Percentiles rank a stretch among this genome's conserved stretches.
These are phyloP conservation scores for Haplographium delicatum DNA, from an alignment of 495 filamentous ascomycete genomes.

Conservation along the genomic window DNA sequence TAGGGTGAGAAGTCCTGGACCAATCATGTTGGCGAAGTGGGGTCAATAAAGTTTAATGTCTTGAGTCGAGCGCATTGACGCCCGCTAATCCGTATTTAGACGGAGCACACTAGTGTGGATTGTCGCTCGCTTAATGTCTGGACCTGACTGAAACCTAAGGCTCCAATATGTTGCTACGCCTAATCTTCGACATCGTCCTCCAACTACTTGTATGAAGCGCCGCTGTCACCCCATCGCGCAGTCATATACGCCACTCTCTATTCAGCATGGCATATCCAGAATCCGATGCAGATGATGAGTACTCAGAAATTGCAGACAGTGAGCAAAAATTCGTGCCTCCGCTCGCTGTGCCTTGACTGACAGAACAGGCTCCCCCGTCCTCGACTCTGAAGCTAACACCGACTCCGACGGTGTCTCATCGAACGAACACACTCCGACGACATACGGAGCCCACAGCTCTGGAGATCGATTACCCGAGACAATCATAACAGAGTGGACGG, in stretches of 20 bases:
- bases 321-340: too few relatives aligned
- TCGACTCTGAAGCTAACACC: slow-evolving; percentile 74
- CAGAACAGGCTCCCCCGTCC: slow-evolving; percentile 66
- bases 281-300: slow-evolving; percentile 88
- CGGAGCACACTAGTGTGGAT: too few relatives aligned
- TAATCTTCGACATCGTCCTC: slow-evolving; percentile 3
- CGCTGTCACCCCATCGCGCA: slow-evolving; percentile 4
- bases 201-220: neutral
- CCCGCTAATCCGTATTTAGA: too few relatives aligned
- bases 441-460: slow-evolving; percentile 64
- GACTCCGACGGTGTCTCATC: slow-evolving; percentile 72
- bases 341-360: too few relatives aligned
- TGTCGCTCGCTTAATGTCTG: too few relatives aligned
- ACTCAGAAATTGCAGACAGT: slow-evolving; percentile 73
- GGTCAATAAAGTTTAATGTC: too few relatives aligned
- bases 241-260: neutral
- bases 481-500: slow-evolving; percentile 83
- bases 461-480: slow-evolving; percentile 66
- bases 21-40: too few relatives aligned
- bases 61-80: too few relatives aligned
- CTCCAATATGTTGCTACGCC: too few relatives aligned
- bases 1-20: too few relatives aligned
- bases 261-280: slow-evolving; percentile 63
- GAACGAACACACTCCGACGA: slow-evolving; percentile 83
- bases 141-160: too few relatives aligned